These are phyloP conservation scores for Aspergillus oerlinghausenensis DNA, from an alignment of 2,329 filamentous ascomycete genomes.

Conservation along the genomic window DNA sequence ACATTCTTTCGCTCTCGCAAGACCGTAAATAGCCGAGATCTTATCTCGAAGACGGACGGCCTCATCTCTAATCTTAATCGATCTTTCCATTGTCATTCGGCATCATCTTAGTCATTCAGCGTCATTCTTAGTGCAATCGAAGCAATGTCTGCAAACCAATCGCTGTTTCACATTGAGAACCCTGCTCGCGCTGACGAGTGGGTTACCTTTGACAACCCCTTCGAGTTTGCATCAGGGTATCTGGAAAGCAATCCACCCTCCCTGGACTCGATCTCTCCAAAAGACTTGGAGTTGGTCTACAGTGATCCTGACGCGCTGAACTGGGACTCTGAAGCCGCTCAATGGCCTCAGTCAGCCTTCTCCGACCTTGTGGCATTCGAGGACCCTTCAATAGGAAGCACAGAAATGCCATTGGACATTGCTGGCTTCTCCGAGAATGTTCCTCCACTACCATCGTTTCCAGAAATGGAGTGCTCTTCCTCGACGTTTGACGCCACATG, in stretches of 20 bases:
- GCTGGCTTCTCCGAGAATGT: conserved; percentile 12
- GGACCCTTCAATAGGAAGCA: conserved; percentile 14
- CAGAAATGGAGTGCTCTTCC: conserved; percentile 3
- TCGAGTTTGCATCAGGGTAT: conserved; percentile 26
- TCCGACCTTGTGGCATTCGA: conserved; percentile 22
- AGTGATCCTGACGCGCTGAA: conserved; percentile 20
- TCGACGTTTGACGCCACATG: conserved; percentile 7
- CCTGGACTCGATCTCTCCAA: conserved; percentile 27
- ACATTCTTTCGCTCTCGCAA: not conserved
- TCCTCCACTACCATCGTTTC: conserved; percentile 2
- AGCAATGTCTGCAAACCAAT: conserved; percentile 26
- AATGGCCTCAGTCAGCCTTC: conserved; percentile 19
- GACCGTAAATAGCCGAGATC: conserved; percentile 1
- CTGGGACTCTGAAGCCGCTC: conserved; percentile 16
- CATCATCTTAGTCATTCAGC: conserved; percentile 1
- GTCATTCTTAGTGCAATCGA: conserved; percentile 1
- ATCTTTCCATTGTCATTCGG: conserved; percentile 1
- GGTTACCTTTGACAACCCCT: conserved; percentile 32
- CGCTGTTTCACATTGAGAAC: conserved; percentile 20
- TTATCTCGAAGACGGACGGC: not conserved
- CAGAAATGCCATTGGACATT: conserved; percentile 15
- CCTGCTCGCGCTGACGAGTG: conserved; percentile 22
- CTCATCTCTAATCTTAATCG: not conserved
- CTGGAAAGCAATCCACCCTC: conserved; percentile 26
- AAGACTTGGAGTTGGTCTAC: conserved; percentile 24